Percentiles rank a stretch among this genome's conserved stretches.
Conservation (phyloP, 202 grass and related monocot genomes). For the Sporobolus alterniflorus region DNA sequence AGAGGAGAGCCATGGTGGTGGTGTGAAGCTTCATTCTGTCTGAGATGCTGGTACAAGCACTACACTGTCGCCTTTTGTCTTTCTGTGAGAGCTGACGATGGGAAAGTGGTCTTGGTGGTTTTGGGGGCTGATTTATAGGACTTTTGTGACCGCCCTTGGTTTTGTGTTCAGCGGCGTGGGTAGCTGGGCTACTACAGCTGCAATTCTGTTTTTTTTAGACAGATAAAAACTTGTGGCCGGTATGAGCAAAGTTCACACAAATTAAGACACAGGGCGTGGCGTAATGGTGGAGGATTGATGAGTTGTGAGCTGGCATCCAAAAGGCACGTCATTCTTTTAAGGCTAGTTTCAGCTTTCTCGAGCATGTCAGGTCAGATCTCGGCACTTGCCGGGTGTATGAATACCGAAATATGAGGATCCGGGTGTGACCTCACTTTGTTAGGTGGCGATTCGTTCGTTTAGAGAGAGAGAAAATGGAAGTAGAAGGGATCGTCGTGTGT, state of each 20-base stretch:
- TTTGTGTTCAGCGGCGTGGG: not conserved
- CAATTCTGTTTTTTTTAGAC: not conserved
- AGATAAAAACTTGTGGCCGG: not conserved
- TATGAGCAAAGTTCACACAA: not conserved
- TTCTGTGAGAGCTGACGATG: not conserved
- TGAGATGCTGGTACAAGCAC: not conserved
- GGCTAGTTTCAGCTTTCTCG: no score
- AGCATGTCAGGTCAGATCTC: no score
- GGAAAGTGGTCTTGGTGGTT: not conserved
- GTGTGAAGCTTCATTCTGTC: conserved; percentile 53
- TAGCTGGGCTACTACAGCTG: conserved; percentile 2
- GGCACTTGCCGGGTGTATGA: no score
- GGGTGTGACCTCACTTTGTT: no score
- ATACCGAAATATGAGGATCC: no score
- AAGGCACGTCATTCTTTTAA: conserved; percentile 7
- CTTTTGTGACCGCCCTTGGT: not conserved
- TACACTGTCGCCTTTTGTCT: not conserved
- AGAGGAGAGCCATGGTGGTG: conserved; percentile 43
- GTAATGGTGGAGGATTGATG: conserved; percentile 23
- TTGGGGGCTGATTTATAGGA: conserved; percentile 51
- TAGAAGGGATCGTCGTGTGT: no score
- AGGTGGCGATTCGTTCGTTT: no score
- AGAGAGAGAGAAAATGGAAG: no score
- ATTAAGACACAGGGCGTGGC: conserved; percentile 12
- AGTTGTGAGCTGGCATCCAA: conserved; percentile 53